Base-by-base conservation (phyloP, 2,329 filamentous ascomycete species). In the Cordyceps tenuipes region DNA sequence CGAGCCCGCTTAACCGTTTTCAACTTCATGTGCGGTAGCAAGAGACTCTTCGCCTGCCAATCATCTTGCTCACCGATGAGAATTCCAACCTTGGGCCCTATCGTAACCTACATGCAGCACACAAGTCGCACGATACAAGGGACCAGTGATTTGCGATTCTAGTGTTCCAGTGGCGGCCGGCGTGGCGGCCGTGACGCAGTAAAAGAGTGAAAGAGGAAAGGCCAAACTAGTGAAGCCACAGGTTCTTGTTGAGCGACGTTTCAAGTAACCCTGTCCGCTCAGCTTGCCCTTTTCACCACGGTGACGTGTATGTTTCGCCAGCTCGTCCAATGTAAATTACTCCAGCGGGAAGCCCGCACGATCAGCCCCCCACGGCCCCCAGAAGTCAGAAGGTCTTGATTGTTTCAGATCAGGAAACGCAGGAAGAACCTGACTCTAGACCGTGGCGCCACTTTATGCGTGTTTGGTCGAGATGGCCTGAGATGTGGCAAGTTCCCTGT, bases 371-470 rank as follows among this genome's bases (percentile, higher is more conserved):
- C 53, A 47, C 43, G 26, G n/a, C 17, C 43, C 53, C 53, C 29
- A 19, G 53, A 43, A n/a, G 17, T 13, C 41, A 29, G 29, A 29
- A 29, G 29, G 29, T 8, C 29, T 29, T 29, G 26, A 10, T 26
- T 34, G 53, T 55, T 55, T 47, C 41, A 47, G n/a, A 55, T 55
- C 26, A 61, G 39, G 52, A 46, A 55, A 47, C 50, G 23, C 51
- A 57, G 58, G 53, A n/a, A 36, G 3, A 26, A 13, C 15, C 10
- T 36, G 17, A 54, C 60, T 54, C 54, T 55, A 13, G 23, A 10
- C n/a, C 8, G 21, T 29, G 52, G 26, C 39, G 19, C 23, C 26
- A 53, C 34, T 3, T 41, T 34, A 53, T 53, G 39, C 50, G 36
- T 36, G 50, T 21, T 41, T 34, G n/a, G 52, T 41, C 43, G 29